Evolutionary conservation across 164 flowering plant genomes (phyloP), one percentile per base, ranked within the genome.

Genomic region (Amborella trichopoda): DNA sequence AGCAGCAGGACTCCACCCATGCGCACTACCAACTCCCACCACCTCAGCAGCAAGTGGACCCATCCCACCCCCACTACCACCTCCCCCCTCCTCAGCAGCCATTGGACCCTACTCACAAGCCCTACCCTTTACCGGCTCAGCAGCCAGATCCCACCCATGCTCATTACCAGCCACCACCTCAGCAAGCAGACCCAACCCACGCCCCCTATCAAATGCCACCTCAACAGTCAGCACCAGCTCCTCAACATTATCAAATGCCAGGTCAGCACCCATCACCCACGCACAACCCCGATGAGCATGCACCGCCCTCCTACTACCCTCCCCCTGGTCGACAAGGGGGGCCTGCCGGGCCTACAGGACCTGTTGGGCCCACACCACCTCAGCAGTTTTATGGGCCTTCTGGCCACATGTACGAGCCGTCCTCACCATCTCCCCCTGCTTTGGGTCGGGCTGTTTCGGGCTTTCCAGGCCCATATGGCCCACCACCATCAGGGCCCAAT

Each of bases 401-500:
- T 24, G 11, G 73, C 17, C 67, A 59, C 26, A 56, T 67, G 41
- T 71, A 78, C 60, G 94, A 81, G 47, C 52, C 44, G 52, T 58
- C 74, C 28, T 77, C 71, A 26, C 43, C 91, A n/a, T 44, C 60
- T 53, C 64, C 80, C 52, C 44, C 83, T 22, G 65, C 64, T 50
- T 64, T 80, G 17, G 85, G 86, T n/a, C 64, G 82, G 54, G 42
- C 83, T 22, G 65, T 64, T 50, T 64, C 81, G 17, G 85, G 86
- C 17, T 77, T 61, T 53, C 49, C 86, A 40, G 22, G 74, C 25
- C 70, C 69, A 14, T 80, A 68, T 55, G 60, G 55, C 14, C 69
- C 46, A 4, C 41, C 71, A 30, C 58, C 71, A 19, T 13, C 78
- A 40, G 84, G 73, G 30, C 59, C 75, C 20, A 61, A 45, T 33